These are phyloP conservation scores for Amphibolis antarctica DNA, from an alignment of 106 monocot genomes.

Conservation along the genomic window DNA sequence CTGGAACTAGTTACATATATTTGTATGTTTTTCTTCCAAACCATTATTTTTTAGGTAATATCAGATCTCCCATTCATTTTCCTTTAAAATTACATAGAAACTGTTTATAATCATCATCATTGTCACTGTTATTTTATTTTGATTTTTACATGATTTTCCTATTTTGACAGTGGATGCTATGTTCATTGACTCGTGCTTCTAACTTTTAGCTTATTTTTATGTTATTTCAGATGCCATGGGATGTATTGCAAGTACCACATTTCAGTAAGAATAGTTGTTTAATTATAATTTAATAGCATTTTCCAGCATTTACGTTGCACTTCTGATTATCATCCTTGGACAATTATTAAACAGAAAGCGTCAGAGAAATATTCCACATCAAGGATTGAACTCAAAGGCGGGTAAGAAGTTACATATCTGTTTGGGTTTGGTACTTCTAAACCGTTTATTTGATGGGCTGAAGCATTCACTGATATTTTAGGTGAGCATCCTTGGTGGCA, in stretches of 20 bases:
- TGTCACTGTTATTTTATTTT: too few species aligned
- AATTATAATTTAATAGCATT: neutral
- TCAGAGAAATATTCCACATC: conserved; percentile 50
- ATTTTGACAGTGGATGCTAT: too few species aligned
- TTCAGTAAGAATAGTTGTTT: conserved; percentile 33
- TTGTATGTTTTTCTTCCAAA: too few species aligned
- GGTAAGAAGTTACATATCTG: conserved; percentile 36
- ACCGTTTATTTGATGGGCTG: neutral
- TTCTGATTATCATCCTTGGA: neutral
- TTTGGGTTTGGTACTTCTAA: neutral
- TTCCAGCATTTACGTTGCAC: neutral
- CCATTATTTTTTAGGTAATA: too few species aligned
- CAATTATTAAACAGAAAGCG: conserved; percentile 33
- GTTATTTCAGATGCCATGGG: conserved; percentile 52
- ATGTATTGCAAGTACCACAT: conserved; percentile 75
- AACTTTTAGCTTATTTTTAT: neutral
- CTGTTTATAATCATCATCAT: too few species aligned
- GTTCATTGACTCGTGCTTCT: too few species aligned
- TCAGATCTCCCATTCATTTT: too few species aligned
- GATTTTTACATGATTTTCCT: neutral
- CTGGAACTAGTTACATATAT: too few species aligned
- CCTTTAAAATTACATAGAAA: too few species aligned
- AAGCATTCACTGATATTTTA: neutral
- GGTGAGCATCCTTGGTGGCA: neutral
- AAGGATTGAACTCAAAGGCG: conserved; percentile 84